phyloP scores from a whole-genome alignment of 1,284 basidiomycete species.

The Rhodotorula sp. region DNA sequence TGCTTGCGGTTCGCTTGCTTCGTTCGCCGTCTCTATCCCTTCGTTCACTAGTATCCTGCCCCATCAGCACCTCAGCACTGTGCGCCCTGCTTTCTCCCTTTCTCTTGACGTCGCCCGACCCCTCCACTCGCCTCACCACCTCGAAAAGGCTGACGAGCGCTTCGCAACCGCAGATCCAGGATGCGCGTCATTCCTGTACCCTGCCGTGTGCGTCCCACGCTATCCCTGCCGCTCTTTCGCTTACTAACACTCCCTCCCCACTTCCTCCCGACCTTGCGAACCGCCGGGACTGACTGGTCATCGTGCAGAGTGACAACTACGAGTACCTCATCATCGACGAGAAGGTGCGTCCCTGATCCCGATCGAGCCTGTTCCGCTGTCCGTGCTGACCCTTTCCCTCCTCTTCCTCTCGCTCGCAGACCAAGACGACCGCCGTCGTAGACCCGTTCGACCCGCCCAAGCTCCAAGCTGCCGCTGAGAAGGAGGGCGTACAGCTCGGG shows the following conservation, averaged over 20 bases:
- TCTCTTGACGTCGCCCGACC: not conserved
- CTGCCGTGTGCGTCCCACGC: conserved; percentile 23
- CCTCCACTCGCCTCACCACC: too few species aligned
- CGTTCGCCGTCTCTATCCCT: not conserved
- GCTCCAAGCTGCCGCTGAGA: conserved; percentile 66
- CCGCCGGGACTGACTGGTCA: not conserved
- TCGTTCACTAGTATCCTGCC: not conserved
- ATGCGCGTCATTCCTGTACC: conserved; percentile 38
- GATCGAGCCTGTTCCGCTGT: not conserved
- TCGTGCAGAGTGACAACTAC: conserved; percentile 35
- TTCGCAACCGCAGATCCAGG: not conserved
- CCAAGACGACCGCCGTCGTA: conserved; percentile 50
- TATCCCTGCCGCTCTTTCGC: accelerated
- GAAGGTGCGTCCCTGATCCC: not conserved
- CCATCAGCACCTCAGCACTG: not conserved
- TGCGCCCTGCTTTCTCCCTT: too few species aligned
- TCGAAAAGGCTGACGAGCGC: not conserved
- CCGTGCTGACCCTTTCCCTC: not conserved
- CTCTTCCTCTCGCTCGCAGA: conserved; percentile 5
- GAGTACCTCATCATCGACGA: conserved; percentile 33
- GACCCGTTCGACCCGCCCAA: conserved; percentile 81
- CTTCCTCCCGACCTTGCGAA: not conserved
- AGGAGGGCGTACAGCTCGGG: conserved; percentile 62
- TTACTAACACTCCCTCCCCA: not conserved
- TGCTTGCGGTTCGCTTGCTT: too few species aligned